Conservation (phyloP, 108 stramenopile genomes). For the Fragilariopsis cylindrus region DNA sequence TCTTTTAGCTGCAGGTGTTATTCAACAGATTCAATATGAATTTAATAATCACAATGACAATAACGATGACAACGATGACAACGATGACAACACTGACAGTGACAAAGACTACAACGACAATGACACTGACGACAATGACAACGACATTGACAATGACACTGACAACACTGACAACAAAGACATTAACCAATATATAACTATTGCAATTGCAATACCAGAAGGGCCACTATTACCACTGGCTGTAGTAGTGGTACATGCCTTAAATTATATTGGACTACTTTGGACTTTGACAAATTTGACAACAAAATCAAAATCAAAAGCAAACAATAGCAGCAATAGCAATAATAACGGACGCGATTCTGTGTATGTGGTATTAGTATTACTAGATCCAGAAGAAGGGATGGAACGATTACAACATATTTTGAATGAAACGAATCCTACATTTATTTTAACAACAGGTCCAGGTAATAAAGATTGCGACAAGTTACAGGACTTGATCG, state of each 20-base stretch:
- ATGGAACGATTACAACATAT: constrained; percentile 65
- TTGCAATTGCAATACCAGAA: constrained; percentile 83
- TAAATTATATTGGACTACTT: constrained; percentile 47
- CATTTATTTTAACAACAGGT: constrained; percentile 43
- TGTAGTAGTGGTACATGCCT: constrained; percentile 61
- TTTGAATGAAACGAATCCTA: constrained; percentile 53
- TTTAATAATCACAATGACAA: not conserved
- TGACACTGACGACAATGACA: not conserved
- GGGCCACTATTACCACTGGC: constrained; percentile 75
- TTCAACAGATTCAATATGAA: constrained; percentile 6
- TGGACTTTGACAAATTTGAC: not conserved
- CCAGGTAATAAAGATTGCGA: constrained; percentile 38
- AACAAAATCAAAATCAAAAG: not conserved
- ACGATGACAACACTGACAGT: not conserved
- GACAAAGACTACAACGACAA: not conserved
- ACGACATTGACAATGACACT: not conserved
- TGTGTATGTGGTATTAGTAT: constrained; percentile 50
- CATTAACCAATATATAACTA: not conserved
- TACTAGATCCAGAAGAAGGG: constrained; percentile 75
- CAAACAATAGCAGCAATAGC: too few relatives aligned
- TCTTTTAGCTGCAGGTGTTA: not conserved
- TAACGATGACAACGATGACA: not conserved
- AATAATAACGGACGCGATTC: not conserved
- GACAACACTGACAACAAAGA: not conserved
- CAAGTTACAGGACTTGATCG: constrained; percentile 21